phyloP scores from a whole-genome alignment of 148 eudicot species.

The Fallopia convolvulus region DNA sequence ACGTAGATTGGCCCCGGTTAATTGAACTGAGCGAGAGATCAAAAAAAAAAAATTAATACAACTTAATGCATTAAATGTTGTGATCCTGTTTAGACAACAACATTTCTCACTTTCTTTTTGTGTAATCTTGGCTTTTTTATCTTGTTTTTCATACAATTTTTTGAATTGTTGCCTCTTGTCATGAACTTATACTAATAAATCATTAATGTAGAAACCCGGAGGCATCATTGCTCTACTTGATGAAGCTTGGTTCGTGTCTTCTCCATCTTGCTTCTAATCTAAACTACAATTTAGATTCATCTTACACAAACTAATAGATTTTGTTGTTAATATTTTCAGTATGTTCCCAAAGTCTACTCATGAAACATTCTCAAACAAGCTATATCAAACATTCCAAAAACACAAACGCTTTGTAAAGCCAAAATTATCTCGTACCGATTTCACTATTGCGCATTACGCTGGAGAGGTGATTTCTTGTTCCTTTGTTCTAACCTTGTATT shows the following conservation, averaged over 20 bases:
- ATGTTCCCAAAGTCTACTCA: conserved; percentile 99
- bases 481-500: conserved; percentile 4
- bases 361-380: conserved; percentile 91
- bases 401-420: conserved; percentile 93
- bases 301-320: neutral
- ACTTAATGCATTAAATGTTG: too few relatives aligned
- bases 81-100: too few relatives aligned
- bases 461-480: conserved; percentile 63
- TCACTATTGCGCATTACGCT: conserved; percentile 92
- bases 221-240: conserved; percentile 93
- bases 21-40: too few relatives aligned
- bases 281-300: neutral
- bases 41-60: too few relatives aligned
- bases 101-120: neutral
- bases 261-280: neutral
- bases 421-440: conserved; percentile 87
- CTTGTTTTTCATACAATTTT: neutral
- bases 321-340: conserved; percentile 36
- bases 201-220: conserved; percentile 84
- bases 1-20: too few relatives aligned
- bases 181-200: neutral
- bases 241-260: conserved; percentile 66
- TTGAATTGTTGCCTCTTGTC: neutral
- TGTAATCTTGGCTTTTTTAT: neutral
- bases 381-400: conserved; percentile 81